A percentile compares a stretch with the other conserved stretches of the same genome.
phyloP scores from a whole-genome alignment of 257 asterid species.

The Capsicum chinense region DNA sequence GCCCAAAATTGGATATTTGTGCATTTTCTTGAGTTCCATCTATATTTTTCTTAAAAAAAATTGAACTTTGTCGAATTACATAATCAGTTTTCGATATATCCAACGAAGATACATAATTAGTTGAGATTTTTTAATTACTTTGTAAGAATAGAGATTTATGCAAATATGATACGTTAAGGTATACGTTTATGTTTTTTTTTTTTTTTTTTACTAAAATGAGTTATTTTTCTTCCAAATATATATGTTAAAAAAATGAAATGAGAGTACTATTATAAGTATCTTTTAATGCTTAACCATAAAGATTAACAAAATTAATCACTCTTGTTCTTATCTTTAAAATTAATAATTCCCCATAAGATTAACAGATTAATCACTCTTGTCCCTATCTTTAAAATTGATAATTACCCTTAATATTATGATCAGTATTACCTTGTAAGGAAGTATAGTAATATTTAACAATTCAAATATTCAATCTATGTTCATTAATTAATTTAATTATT shows the following conservation, averaged over 20 bases:
- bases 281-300: background rate
- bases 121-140: too few relatives aligned
- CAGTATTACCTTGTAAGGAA: background rate
- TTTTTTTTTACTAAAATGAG: too few relatives aligned
- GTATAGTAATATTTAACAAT: background rate
- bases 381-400: constrained; percentile 6
- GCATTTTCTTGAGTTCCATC: too few relatives aligned
- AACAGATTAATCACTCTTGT: constrained; percentile 14
- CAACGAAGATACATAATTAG: too few relatives aligned
- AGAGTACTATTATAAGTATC: background rate
- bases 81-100: too few relatives aligned
- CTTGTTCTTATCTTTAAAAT: background rate
- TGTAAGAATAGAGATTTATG: too few relatives aligned
- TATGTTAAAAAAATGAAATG: background rate
- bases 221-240: background rate
- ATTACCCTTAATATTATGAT: constrained; percentile 3
- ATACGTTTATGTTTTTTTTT: too few relatives aligned
- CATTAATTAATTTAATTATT: background rate
- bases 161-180: too few relatives aligned
- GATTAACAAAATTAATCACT: constrained; percentile 19
- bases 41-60: too few relatives aligned
- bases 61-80: too few relatives aligned
- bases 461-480: background rate
- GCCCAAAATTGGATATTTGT: background rate
- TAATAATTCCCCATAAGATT: background rate